phyloP scores from a whole-genome alignment of 805 yeast species.

The Wickerhamiella dianesei region DNA sequence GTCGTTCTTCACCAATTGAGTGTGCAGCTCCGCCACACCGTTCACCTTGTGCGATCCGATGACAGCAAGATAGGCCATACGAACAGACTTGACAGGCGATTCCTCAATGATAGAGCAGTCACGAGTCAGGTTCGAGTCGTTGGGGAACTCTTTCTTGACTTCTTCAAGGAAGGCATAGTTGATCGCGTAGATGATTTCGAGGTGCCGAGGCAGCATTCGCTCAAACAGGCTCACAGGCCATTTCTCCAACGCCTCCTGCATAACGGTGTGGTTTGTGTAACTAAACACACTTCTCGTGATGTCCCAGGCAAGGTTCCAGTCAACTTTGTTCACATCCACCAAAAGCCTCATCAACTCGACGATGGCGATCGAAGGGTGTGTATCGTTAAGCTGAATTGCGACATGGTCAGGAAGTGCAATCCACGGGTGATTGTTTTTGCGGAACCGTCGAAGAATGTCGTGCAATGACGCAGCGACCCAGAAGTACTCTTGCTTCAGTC shows the following conservation, averaged over 20 bases:
- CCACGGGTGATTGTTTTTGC: constrained; percentile 69
- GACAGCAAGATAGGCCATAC: constrained; percentile 87
- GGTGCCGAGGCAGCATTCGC: constrained; percentile 73
- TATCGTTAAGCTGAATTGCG: constrained; percentile 88
- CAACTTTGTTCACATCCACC: constrained; percentile 68
- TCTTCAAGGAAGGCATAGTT: constrained; percentile 63
- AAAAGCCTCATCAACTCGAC: constrained; percentile 79
- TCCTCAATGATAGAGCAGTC: constrained; percentile 82
- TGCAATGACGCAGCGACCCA: constrained; percentile 93
- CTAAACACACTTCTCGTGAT: constrained; percentile 72
- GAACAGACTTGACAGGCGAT: constrained; percentile 60
- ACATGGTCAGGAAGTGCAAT: constrained; percentile 67
- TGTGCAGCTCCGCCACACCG: constrained; percentile 92
- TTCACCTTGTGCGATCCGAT: constrained; percentile 87
- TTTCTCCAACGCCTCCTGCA: constrained; percentile 89
- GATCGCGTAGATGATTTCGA: constrained; percentile 79
- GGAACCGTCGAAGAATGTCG: constrained; percentile 80
- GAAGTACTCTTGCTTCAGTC: constrained; percentile 90
- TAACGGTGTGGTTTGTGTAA: constrained; percentile 89
- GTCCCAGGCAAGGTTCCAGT: constrained; percentile 77
- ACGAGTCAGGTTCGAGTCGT: constrained; percentile 47
- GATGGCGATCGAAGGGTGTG: constrained; percentile 86
- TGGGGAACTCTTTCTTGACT: constrained; percentile 67
- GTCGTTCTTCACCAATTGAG: constrained; percentile 78
- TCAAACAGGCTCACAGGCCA: constrained; percentile 83